These are phyloP conservation scores for Talaromyces sp. DNA, from an alignment of 2,329 filamentous ascomycete species.

Conservation along the genomic window DNA sequence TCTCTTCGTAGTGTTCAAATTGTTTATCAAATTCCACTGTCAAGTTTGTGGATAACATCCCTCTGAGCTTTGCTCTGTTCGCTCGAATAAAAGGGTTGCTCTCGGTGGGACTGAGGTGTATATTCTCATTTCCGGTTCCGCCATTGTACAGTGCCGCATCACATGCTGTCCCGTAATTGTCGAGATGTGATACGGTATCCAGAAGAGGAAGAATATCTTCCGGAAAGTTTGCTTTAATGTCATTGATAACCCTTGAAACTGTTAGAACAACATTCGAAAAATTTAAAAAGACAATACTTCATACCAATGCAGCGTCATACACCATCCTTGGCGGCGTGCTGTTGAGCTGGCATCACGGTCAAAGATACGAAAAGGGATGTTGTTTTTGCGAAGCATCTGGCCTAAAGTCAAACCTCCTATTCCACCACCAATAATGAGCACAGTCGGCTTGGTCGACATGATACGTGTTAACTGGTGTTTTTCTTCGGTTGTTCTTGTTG, in stretches of 20 bases:
- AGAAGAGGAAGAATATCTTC: not conserved
- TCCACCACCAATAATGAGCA: constrained; percentile 10
- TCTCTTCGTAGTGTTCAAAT: constrained; percentile 4
- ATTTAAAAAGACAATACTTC: not conserved
- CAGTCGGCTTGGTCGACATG: not conserved
- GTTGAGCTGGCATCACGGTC: constrained; percentile 8
- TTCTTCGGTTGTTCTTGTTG: not conserved
- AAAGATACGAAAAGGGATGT: constrained; percentile 7
- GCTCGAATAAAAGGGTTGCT: not conserved
- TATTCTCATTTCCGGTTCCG: not conserved
- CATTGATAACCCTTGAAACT: not conserved
- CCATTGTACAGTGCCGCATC: not conserved
- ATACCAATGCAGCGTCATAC: constrained; percentile 11
- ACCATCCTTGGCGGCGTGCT: constrained; percentile 10
- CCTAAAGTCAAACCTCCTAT: constrained; percentile 11
- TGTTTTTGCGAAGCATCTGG: constrained; percentile 9
- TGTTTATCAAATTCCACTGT: not conserved
- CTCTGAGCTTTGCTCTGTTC: not conserved
- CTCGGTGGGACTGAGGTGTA: not conserved
- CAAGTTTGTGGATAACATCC: not conserved
- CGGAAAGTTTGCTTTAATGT: not conserved
- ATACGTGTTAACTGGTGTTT: not conserved
- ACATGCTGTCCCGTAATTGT: not conserved
- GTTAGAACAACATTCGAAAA: not conserved
- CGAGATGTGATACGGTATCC: not conserved